phyloP scores from a whole-genome alignment of 2,329 filamentous ascomycete species.

The Lachnellula cervina region DNA sequence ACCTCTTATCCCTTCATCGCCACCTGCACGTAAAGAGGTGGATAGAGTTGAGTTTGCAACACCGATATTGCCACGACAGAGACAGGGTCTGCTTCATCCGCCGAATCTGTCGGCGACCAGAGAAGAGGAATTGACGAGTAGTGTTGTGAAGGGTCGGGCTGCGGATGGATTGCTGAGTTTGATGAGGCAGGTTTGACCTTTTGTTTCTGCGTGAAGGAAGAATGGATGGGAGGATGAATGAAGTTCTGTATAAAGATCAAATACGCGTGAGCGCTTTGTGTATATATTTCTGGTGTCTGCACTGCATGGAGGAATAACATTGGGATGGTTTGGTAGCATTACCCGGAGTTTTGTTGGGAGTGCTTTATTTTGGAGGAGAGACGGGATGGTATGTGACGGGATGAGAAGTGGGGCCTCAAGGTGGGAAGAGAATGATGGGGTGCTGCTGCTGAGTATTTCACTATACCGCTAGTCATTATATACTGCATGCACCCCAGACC shows the following conservation, averaged over 20 bases:
- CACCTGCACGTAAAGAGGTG: not conserved
- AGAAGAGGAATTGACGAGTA: slow-evolving; percentile 37
- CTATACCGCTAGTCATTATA: too few relatives aligned
- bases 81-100: slow-evolving; percentile 5
- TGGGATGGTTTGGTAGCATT: not conserved
- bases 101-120: not conserved
- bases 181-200: slow-evolving; percentile 8
- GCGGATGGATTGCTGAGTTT: slow-evolving; percentile 46
- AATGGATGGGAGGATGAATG: not conserved
- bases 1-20: slow-evolving; percentile 9
- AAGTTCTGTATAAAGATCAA: not conserved
- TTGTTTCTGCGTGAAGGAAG: not conserved
- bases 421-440: too few relatives aligned
- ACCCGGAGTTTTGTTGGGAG: not conserved
- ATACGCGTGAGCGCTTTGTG: not conserved
- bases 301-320: not conserved
- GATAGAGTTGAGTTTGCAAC: slow-evolving; percentile 7
- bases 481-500: too few relatives aligned
- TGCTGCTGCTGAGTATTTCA: too few relatives aligned
- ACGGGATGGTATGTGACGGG: not conserved
- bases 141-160: slow-evolving; percentile 44
- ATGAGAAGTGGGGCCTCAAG: not conserved
- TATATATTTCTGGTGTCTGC: not conserved
- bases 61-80: slow-evolving; percentile 13
- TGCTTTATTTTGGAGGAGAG: not conserved